Conservation (phyloP, 108 stramenopile genomes). For the Phaeodactylum tricornutum region DNA sequence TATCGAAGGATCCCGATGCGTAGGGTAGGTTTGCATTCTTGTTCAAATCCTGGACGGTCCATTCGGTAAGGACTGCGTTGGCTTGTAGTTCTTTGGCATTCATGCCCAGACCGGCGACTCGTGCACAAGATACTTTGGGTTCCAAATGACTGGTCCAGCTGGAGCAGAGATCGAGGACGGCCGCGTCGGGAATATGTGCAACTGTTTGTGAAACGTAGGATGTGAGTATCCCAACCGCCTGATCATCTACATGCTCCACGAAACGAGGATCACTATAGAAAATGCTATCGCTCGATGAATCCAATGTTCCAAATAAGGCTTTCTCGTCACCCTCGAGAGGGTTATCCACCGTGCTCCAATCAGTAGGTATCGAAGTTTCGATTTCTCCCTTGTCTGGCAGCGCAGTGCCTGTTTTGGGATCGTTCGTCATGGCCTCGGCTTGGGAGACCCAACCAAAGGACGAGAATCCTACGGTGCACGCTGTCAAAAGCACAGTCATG, state of each 20-base stretch:
- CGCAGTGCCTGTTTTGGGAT: constrained; percentile 62
- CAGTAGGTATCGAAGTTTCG: constrained; percentile 44
- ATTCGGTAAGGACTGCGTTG: constrained; percentile 57
- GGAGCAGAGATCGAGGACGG: constrained; percentile 72
- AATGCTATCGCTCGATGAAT: constrained; percentile 45
- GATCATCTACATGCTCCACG: constrained; percentile 77
- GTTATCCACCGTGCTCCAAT: constrained; percentile 62
- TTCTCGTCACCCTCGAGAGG: constrained; percentile 1
- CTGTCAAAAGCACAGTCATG: background rate
- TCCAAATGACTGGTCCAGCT: constrained; percentile 79
- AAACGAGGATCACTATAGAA: constrained; percentile 75
- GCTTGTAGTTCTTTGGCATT: constrained; percentile 66
- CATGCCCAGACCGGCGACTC: constrained; percentile 74
- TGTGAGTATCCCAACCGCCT: constrained; percentile 63
- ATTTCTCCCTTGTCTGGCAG: constrained; percentile 74
- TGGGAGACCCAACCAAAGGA: background rate
- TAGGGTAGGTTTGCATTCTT: constrained; percentile 68
- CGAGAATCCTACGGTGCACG: background rate
- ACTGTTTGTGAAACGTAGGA: constrained; percentile 44
- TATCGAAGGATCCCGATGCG: constrained; percentile 67
- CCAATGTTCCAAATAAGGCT: constrained; percentile 43
- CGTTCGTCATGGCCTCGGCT: constrained; percentile 32
- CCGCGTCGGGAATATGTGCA: background rate
- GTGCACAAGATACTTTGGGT: constrained; percentile 3
- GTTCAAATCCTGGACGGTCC: constrained; percentile 70